phyloP scores from a whole-genome alignment of 768 basidiomycete species.

The Crepidotus variabilis region DNA sequence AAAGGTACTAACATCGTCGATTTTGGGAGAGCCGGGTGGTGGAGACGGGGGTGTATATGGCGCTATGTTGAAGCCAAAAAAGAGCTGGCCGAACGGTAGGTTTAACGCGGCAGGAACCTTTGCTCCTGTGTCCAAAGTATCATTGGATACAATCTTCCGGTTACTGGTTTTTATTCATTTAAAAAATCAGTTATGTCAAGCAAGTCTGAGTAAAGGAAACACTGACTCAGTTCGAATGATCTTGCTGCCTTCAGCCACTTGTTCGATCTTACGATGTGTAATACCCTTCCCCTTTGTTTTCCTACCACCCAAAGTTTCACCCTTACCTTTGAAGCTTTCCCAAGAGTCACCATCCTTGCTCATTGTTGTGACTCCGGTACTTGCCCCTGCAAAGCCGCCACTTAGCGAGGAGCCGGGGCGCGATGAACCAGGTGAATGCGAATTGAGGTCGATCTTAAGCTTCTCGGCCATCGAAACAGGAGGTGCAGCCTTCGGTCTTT shows the following conservation, averaged over 20 bases:
- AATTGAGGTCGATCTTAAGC: slow-evolving; percentile 89
- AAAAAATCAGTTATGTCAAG: slow-evolving; percentile 7
- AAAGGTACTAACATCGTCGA: slow-evolving; percentile 25
- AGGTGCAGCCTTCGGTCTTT: slow-evolving; percentile 76
- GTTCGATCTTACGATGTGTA: slow-evolving; percentile 76
- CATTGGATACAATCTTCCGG: slow-evolving; percentile 80
- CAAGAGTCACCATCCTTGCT: slow-evolving; percentile 80
- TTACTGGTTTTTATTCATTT: slow-evolving; percentile 52
- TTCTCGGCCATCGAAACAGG: slow-evolving; percentile 94
- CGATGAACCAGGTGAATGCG: slow-evolving; percentile 82
- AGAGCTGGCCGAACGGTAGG: slow-evolving; percentile 89
- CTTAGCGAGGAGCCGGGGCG: slow-evolving; percentile 73
- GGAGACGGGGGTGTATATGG: slow-evolving; percentile 56
- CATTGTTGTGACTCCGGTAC: slow-evolving; percentile 43
- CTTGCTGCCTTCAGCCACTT: slow-evolving; percentile 76
- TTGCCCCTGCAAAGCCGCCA: slow-evolving; percentile 58
- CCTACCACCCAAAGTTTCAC: slow-evolving; percentile 85
- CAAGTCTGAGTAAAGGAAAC: background rate
- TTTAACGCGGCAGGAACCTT: slow-evolving; percentile 89
- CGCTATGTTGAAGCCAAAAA: slow-evolving; percentile 90
- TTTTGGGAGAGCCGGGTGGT: slow-evolving; percentile 25
- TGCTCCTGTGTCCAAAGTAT: slow-evolving; percentile 63
- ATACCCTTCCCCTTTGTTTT: slow-evolving; percentile 96
- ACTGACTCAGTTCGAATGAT: slow-evolving; percentile 90
- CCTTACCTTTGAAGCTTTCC: slow-evolving; percentile 96